These are phyloP conservation scores for Crepidotus variabilis DNA, from an alignment of 768 basidiomycete genomes.

Conservation along the genomic window DNA sequence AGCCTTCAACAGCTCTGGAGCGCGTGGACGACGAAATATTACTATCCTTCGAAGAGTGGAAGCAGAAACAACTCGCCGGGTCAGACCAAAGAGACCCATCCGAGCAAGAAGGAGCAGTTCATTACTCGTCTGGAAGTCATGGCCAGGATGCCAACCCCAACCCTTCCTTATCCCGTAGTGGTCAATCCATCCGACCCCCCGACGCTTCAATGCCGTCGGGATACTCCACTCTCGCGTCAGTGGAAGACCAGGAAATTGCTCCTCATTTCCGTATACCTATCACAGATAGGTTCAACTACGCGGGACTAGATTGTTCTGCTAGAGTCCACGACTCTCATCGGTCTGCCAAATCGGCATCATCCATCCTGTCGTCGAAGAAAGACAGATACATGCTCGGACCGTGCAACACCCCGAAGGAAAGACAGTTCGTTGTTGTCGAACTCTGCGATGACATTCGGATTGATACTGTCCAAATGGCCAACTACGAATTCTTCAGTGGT, in stretches of 20 bases:
- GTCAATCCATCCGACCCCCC: slow-evolving; percentile 3
- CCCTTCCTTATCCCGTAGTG: slow-evolving; percentile 1
- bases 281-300: slow-evolving; percentile 92
- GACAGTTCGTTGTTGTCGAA: slow-evolving; percentile 88
- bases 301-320: slow-evolving; percentile 88
- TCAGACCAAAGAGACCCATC: slow-evolving; percentile 29
- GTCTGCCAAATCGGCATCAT: slow-evolving; percentile 74
- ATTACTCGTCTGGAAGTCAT: slow-evolving; percentile 8
- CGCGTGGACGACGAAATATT: slow-evolving; percentile 59
- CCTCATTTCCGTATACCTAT: slow-evolving; percentile 72
- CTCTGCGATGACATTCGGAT: slow-evolving; percentile 97
- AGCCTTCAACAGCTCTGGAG: slow-evolving; percentile 44
- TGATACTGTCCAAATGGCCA: slow-evolving; percentile 93
- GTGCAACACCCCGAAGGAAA: slow-evolving; percentile 57
- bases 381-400: slow-evolving; percentile 98
- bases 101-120: slow-evolving; percentile 16
- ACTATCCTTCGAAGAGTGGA: slow-evolving; percentile 88
- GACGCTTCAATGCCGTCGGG: slow-evolving; percentile 16
- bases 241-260: slow-evolving; percentile 31
- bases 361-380: slow-evolving; percentile 84
- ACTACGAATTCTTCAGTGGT: slow-evolving; percentile 97
- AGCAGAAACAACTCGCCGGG: slow-evolving; percentile 53
- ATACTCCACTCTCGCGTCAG: background rate
- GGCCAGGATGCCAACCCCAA: slow-evolving; percentile 6
- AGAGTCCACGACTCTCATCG: slow-evolving; percentile 84